Evolutionary conservation across 352 stramenopile genomes (phyloP).

Genomic region (Phytophthora crassamura): DNA sequence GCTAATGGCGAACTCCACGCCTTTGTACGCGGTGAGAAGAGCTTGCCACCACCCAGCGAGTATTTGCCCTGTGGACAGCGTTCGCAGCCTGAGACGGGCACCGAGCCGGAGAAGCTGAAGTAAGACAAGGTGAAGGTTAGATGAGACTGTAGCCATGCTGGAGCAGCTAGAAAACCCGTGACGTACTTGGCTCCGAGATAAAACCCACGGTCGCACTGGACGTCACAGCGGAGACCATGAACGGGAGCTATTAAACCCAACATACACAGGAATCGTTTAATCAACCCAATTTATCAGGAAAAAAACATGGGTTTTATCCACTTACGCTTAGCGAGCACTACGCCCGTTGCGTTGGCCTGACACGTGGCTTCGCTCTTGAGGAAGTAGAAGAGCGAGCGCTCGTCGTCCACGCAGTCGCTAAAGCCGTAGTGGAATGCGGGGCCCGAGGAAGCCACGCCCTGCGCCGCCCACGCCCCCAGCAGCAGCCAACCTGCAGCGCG

Average conservation of each 20-base stretch:
- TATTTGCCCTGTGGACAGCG: slow-evolving; percentile 76
- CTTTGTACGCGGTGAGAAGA: slow-evolving; percentile 76
- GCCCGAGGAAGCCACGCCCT: neutral
- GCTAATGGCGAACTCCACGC: slow-evolving; percentile 68
- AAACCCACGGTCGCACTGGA: slow-evolving; percentile 72
- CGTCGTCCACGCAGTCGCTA: slow-evolving; percentile 80
- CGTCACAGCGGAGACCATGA: slow-evolving; percentile 68
- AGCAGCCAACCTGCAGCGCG: slow-evolving; percentile 11
- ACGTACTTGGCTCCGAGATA: slow-evolving; percentile 84
- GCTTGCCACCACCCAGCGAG: slow-evolving; percentile 74
- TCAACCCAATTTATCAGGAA: too few species aligned
- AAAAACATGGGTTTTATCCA: slow-evolving; percentile 4
- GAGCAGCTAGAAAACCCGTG: too few species aligned
- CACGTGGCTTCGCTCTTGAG: slow-evolving; percentile 61
- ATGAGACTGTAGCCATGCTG: neutral
- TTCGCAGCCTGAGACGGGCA: slow-evolving; percentile 76
- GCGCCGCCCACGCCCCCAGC: neutral
- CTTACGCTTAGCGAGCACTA: slow-evolving; percentile 61
- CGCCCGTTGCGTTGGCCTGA: slow-evolving; percentile 33
- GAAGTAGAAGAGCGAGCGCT: slow-evolving; percentile 81
- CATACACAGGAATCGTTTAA: too few species aligned
- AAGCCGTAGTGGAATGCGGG: slow-evolving; percentile 72
- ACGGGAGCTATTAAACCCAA: slow-evolving; percentile 58
- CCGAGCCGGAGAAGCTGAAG: slow-evolving; percentile 59
- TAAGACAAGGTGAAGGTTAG: neutral